phyloP scores from a whole-genome alignment of 345 rosid genomes.

The Populus euphratica region DNA sequence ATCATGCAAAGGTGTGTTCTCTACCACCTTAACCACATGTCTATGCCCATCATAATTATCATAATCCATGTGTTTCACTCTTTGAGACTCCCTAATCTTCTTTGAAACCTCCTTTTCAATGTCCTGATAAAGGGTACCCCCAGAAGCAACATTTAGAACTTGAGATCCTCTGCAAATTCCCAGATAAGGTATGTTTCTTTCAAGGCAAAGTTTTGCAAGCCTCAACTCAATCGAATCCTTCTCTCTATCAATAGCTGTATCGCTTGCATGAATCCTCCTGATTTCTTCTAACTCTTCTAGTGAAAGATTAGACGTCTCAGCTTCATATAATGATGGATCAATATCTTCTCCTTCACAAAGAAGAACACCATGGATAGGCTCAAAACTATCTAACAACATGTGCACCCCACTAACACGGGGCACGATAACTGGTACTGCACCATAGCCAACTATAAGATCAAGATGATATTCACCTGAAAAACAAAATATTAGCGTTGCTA shows the following conservation, averaged over 20 bases:
- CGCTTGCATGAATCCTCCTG: conserved; percentile 57
- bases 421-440: conserved; percentile 82
- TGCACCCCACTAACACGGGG: conserved; percentile 78
- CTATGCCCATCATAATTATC: conserved; percentile 75
- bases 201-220: conserved; percentile 74
- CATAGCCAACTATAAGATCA: conserved; percentile 69
- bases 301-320: conserved; percentile 46
- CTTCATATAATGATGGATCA: conserved; percentile 70
- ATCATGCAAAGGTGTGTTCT: conserved; percentile 53
- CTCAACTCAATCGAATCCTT: conserved; percentile 76
- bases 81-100: conserved; percentile 24
- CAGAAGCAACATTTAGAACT: conserved; percentile 78
- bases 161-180: conserved; percentile 89
- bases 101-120: conserved; percentile 52
- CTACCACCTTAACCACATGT: conserved; percentile 51
- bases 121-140: conserved; percentile 78
- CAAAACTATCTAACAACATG: conserved; percentile 67
- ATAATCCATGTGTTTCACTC: conserved; percentile 61
- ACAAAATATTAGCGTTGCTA: background rate
- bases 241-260: conserved; percentile 68
- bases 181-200: conserved; percentile 71
- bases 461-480: conserved; percentile 84
- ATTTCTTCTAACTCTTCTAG: conserved; percentile 68
- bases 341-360: conserved; percentile 93
- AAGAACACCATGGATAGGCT: conserved; percentile 92